These are phyloP conservation scores for Coniella vitis DNA, from an alignment of 2,329 filamentous ascomycete species.

Conservation along the genomic window DNA sequence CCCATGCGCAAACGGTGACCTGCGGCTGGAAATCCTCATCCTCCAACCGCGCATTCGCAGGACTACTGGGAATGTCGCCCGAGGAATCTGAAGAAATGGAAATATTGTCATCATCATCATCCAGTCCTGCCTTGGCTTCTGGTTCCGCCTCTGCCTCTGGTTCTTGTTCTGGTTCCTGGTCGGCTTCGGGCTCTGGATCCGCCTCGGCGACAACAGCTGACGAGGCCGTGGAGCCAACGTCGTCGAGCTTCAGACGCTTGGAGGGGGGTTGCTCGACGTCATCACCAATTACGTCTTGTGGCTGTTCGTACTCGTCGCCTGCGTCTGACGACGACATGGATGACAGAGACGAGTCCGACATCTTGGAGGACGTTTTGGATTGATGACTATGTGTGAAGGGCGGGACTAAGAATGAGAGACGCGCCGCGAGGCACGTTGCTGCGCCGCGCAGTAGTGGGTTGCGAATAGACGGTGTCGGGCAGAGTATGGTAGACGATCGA, in stretches of 20 bases:
- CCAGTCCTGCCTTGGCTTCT: constrained; percentile 40
- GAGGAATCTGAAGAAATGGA: constrained; percentile 69
- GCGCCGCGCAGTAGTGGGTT: neutral
- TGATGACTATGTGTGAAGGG: neutral
- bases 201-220: constrained; percentile 37
- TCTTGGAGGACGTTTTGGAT: neutral
- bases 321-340: constrained; percentile 35
- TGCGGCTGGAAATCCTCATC: constrained; percentile 73
- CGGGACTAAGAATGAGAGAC: neutral
- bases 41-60: constrained; percentile 58
- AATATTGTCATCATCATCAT: constrained; percentile 46
- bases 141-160: constrained; percentile 37
- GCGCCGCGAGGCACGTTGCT: neutral
- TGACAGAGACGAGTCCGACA: constrained; percentile 40
- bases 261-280: constrained; percentile 36
- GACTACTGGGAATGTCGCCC: constrained; percentile 71
- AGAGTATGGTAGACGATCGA: neutral
- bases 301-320: constrained; percentile 38
- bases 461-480: neutral
- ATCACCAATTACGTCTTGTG: constrained; percentile 32
- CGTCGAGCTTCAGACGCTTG: constrained; percentile 41
- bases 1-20: constrained; percentile 72
- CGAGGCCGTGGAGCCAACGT: constrained; percentile 35
- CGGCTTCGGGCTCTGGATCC: constrained; percentile 44
- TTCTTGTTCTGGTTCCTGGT: constrained; percentile 41